Percentiles rank a stretch among this genome's conserved stretches.
These are phyloP conservation scores for Davidsoniella australis DNA, from an alignment of 2,329 filamentous ascomycete species.

Conservation along the genomic window DNA sequence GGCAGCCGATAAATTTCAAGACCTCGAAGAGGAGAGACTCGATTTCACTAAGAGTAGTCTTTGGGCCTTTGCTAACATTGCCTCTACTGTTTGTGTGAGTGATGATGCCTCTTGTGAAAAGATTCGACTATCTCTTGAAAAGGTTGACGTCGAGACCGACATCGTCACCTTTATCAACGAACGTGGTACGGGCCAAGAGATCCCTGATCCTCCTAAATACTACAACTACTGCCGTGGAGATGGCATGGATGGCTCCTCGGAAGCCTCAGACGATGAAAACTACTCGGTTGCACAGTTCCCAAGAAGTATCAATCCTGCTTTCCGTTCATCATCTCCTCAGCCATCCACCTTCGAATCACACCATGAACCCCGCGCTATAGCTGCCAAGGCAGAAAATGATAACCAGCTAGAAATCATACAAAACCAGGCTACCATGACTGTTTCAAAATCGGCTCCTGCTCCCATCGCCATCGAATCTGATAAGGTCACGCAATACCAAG, in stretches of 20 bases:
- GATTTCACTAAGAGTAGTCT: constrained; percentile 96
- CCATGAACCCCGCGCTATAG: constrained; percentile 61
- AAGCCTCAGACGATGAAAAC: constrained; percentile 67
- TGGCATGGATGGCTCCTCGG: constrained; percentile 61
- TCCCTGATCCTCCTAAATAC: constrained; percentile 90
- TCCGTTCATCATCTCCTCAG: constrained; percentile 88
- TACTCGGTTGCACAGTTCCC: constrained; percentile 96
- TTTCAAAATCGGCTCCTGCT: neutral
- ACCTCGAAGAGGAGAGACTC: constrained; percentile 88
- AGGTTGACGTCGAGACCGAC: constrained; percentile 93
- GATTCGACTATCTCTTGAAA: constrained; percentile 79
- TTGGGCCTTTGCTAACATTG: constrained; percentile 95
- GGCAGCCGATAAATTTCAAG: constrained; percentile 97
- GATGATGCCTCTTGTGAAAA: constrained; percentile 96
- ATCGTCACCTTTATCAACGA: constrained; percentile 80
- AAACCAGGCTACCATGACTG: neutral
- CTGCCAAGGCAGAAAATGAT: constrained; percentile 29
- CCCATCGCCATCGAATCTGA: neutral
- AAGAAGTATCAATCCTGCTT: constrained; percentile 85
- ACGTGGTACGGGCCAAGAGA: constrained; percentile 84
- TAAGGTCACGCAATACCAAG: neutral
- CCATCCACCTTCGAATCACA: constrained; percentile 87
- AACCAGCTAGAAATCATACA: constrained; percentile 1
- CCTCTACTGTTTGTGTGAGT: constrained; percentile 93
- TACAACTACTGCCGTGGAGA: constrained; percentile 97